Base-by-base conservation (phyloP, 2,329 filamentous ascomycete genomes). In the Alternaria rosae region DNA sequence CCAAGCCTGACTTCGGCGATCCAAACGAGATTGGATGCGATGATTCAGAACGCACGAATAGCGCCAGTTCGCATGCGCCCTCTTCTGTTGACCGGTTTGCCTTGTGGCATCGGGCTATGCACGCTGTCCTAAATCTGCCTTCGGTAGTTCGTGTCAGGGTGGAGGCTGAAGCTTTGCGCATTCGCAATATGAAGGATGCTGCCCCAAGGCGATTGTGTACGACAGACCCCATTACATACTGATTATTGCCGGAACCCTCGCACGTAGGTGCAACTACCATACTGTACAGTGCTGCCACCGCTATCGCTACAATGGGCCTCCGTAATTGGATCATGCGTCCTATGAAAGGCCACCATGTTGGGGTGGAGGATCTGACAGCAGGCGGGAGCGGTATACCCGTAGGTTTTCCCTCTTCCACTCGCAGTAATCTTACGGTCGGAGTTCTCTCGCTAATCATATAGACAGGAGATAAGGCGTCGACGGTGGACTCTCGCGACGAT, bases 401-500 rank as follows among this genome's bases (percentile, higher is more conserved):
- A 71, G 5, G 71, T 65, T 11, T 2, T 9, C n/a, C 35, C 20
- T 17, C 17, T 23, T 25, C 32, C 45, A 6, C 25, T 26, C 20
- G 32, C 17, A 41, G 13, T 30, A 20, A 6, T 45, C 42, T 11
- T 11, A 17, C 7, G 21, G 8, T 25, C 12, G 26, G n/a, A 8
- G 5, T 3, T 45, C 11, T 15, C 5, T 28, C 21, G 28, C 55
- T 62, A 5, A 62, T 13, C 11, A 0, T 32, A 11, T 28, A 20
- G 10, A 28, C 12, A 60, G 75, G 69, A 70, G 44, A 59, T 66
- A 28, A 73, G 72, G 59, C 71, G 74, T 17, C 70, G 75, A 7
- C 64, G 69, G 69, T 78, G 75, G 75, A 71, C 69, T 8, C 71
- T 78, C 8, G 69, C 75, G 44, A 77, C 74, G 8, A 78, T 78